Evolutionary conservation across 2,329 filamentous ascomycete species (phyloP), one percentile per base, ranked within the genome.

Genomic region (Chalaropsis ovoidea): DNA sequence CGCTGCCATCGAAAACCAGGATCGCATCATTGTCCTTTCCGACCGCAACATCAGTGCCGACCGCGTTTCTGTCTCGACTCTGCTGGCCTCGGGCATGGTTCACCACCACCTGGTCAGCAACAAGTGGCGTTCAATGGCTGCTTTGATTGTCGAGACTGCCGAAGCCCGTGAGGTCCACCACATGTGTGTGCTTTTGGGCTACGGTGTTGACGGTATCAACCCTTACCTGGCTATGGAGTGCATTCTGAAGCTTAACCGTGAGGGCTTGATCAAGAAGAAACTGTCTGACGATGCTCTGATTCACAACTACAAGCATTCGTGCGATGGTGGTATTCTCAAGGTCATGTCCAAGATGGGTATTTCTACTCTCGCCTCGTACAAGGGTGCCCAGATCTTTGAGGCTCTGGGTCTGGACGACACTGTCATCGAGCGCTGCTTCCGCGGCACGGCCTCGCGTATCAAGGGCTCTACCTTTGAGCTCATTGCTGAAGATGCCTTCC

Each of bases 301-400:
- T 70, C 86, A 87, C 72, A 97, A 97, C 79, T 97, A 96, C 82
- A 95, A 95, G 79, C 89, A 95, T 76, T 96, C 93, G 69, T 93
- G 89, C 72, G 92, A 96, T 71, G 93, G 93, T 73, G 93, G 93
- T 78, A 96, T 97, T 69, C 81, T 97, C 69, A 97, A 97, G 77
- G 93, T 97, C 75, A 97, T 97, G 93, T 94, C 88, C 76, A 97
- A 97, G 81, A 97, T 97, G 93, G 93, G 93, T 79, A 97, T 97
- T 69, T 96, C 93, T 6, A 97, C 93, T 41, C 81, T 97, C 58
- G 90, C 93, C 73, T 93, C 88, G 70, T 97, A 97, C 81, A 97
- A 97, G 81, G 93, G 93, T 73, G 93, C 93, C 65, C 93, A 97
- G 79, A 97, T 97, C 69, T 97, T 96, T 71, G 93, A 97, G 75